Percentiles rank a stretch among this genome's conserved stretches.
phyloP scores from a whole-genome alignment of 805 yeast species.

The Ogataea paraovalis region DNA sequence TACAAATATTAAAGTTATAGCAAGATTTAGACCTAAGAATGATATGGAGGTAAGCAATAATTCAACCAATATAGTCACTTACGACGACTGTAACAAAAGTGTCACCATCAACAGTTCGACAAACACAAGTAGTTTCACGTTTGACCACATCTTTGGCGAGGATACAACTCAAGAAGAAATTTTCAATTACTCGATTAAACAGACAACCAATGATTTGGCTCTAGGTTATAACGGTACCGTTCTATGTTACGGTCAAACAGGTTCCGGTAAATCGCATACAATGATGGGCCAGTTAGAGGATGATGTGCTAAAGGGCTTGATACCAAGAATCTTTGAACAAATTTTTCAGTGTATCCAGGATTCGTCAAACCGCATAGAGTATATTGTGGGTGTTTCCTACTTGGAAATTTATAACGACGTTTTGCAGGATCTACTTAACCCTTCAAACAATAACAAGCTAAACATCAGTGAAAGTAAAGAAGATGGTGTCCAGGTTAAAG shows the following conservation, averaged over 20 bases:
- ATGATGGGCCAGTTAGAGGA: slow-evolving; percentile 58
- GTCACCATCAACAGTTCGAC: slow-evolving; percentile 12
- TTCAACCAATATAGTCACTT: slow-evolving; percentile 10
- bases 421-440: slow-evolving; percentile 63
- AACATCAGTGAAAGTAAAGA: slow-evolving; percentile 60
- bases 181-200: slow-evolving; percentile 53
- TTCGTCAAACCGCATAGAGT: slow-evolving; percentile 52
- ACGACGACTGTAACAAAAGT: slow-evolving; percentile 11
- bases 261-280: slow-evolving; percentile 79
- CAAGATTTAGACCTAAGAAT: slow-evolving; percentile 63
- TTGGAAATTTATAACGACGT: slow-evolving; percentile 82
- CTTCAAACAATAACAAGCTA: slow-evolving; percentile 34
- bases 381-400: slow-evolving; percentile 63
- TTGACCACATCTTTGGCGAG: slow-evolving; percentile 60
- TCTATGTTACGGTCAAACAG: slow-evolving; percentile 75
- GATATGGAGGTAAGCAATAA: slow-evolving; percentile 12
- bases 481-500: slow-evolving; percentile 67
- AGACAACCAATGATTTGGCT: slow-evolving; percentile 65
- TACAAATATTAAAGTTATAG: slow-evolving; percentile 59
- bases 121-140: slow-evolving; percentile 40
- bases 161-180: slow-evolving; percentile 51
- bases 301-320: slow-evolving; percentile 49
- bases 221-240: slow-evolving; percentile 49
- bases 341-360: slow-evolving; percentile 53
- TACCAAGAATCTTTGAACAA: slow-evolving; percentile 66